These are phyloP conservation scores for Arthrinium phaeospermum DNA, from an alignment of 2,329 filamentous ascomycete genomes.

Conservation along the genomic window DNA sequence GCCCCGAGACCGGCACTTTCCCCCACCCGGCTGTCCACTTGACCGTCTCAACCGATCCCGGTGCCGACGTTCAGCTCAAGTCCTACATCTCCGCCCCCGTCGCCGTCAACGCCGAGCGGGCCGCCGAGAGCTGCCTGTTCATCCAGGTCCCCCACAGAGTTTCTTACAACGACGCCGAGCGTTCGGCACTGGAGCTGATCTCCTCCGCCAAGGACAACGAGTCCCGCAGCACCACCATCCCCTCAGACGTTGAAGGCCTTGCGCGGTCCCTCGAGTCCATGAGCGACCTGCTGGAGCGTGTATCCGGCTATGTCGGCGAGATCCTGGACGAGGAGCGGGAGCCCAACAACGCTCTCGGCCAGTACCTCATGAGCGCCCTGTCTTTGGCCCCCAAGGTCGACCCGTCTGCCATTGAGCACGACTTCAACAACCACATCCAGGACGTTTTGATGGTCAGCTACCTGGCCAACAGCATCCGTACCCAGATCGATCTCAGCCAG, in stretches of 20 bases:
- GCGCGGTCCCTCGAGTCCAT: conserved; percentile 88
- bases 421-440: conserved; percentile 99
- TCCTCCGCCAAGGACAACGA: conserved; percentile 81
- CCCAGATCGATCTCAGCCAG: conserved; percentile 98
- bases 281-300: conserved; percentile 86
- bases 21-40: conserved; percentile 97
- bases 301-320: conserved; percentile 89
- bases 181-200: conserved; percentile 77
- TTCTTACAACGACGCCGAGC: conserved; percentile 75
- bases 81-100: conserved; percentile 97
- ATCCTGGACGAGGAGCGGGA: conserved; percentile 92
- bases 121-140: conserved; percentile 95
- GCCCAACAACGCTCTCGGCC: conserved; percentile 88
- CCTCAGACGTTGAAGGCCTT: conserved; percentile 88
- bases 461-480: conserved; percentile 97
- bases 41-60: conserved; percentile 89
- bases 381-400: conserved; percentile 96
- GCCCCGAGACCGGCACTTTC: conserved; percentile 95
- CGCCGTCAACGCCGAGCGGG: conserved; percentile 91
- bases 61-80: conserved; percentile 85
- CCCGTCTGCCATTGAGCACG: conserved; percentile 85
- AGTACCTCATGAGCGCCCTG: conserved; percentile 93
- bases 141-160: conserved; percentile 97
- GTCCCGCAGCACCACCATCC: conserved; percentile 72
- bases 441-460: conserved; percentile 98